Conservation (phyloP, 2,329 filamentous ascomycete genomes). For the Calonectria montana region DNA sequence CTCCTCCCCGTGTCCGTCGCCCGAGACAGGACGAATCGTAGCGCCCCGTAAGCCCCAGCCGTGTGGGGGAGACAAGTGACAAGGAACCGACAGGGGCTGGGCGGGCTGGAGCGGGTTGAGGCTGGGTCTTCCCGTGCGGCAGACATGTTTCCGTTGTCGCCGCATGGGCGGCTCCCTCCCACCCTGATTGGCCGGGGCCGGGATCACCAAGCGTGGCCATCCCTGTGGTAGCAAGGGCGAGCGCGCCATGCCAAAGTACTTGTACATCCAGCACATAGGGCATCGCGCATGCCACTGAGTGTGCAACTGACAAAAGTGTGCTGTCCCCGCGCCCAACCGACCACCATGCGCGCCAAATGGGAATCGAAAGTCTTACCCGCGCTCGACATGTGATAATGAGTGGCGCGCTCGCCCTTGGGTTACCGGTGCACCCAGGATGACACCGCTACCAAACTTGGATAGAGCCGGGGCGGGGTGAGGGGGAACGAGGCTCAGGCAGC, state of each 20-base stretch:
- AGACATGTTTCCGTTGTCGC: constrained; percentile 46
- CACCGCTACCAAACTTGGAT: constrained; percentile 1
- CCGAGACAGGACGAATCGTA: constrained; percentile 32
- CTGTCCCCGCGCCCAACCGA: constrained; percentile 6
- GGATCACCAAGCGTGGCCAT: constrained; percentile 32
- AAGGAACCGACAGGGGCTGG: constrained; percentile 38
- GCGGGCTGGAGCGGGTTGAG: constrained; percentile 35
- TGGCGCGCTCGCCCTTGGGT: background rate
- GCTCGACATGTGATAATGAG: background rate
- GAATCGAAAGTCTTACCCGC: background rate
- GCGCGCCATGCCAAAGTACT: constrained; percentile 26
- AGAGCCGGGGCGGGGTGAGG: background rate
- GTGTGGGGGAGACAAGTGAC: constrained; percentile 42
- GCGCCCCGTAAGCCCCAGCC: constrained; percentile 16
- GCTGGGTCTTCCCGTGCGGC: constrained; percentile 42
- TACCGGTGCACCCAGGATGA: background rate
- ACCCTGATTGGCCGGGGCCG: constrained; percentile 37
- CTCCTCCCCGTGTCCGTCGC: constrained; percentile 22
- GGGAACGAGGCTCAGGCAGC: background rate
- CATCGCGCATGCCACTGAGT: background rate
- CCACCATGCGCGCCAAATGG: background rate
- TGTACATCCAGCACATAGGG: background rate
- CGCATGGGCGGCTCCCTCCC: constrained; percentile 36
- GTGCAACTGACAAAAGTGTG: constrained; percentile 1
- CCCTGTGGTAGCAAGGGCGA: constrained; percentile 28